Evolutionary conservation across 2,329 filamentous ascomycete genomes (phyloP), one percentile per base, ranked within the genome.

Genomic region (Cercospora sp.): DNA sequence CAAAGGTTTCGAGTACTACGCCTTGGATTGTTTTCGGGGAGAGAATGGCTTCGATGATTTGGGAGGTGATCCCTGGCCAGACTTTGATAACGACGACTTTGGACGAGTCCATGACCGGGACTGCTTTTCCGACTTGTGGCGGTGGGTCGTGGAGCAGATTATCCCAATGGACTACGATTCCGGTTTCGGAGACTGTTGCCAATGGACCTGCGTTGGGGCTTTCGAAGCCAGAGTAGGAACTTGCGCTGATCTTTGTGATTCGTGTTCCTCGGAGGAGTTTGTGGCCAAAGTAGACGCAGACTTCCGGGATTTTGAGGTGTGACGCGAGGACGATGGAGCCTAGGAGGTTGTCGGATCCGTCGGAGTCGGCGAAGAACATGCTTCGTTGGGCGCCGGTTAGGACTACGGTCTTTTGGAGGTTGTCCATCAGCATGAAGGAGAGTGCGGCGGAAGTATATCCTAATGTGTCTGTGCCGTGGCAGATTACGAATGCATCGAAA

Each of bases 221-320:
- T 67, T 89, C 90, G 79, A 97, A 97, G 6, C 93, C 94, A 66
- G 92, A 89, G 77, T 96, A 97, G 64, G 91, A 89, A 67, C 91
- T 92, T 5, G 93, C 91, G 13, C 92, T 94, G 33, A 96, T 88
- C 79, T 97, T 97, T 70, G 92, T 95, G 9, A 91, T 89, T 68
- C 94, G 85, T 80, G 97, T 97, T 16, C 94, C 94, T 28, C 94
- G 89, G 81, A 94, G 96, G 20, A 97, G 86, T 73, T 90, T 92
- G 82, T 96, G 91, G 80, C 95, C 92, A 84, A 97, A 97, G 83
- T 96, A 97, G 40, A 97, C 85, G 78, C 92, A 94, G 63, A 97
- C 94, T 79, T 97, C 94, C 0, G 94, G 93, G 67, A 97, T 92
- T 82, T 93, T 91, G 77, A 97, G 97, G 68, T 95, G 95, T 36